A percentile compares a stretch with the other conserved stretches of the same genome.
These are phyloP conservation scores for Spiraea crenata DNA, from an alignment of 331 rosid species.

Conservation along the genomic window DNA sequence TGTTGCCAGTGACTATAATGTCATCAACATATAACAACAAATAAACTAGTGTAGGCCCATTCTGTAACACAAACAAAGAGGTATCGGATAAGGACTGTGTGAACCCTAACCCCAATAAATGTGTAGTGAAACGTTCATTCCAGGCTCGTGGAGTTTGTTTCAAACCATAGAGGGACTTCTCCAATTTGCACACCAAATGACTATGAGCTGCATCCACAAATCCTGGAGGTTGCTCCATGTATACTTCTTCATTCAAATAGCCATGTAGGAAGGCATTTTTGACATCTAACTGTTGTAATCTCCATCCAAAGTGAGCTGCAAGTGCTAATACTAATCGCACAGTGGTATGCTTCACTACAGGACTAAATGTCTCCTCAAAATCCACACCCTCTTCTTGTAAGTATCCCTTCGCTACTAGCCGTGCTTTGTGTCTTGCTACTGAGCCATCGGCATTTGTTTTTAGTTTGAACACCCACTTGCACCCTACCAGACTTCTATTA, in stretches of 20 bases:
- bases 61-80: not conserved
- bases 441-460: not conserved
- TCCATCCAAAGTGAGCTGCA: not conserved
- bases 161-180: not conserved
- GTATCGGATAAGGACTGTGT: not conserved
- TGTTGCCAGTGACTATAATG: too few species aligned
- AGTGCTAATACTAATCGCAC: not conserved
- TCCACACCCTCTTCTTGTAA: not conserved
- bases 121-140: not conserved
- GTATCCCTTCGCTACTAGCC: not conserved
- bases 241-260: not conserved
- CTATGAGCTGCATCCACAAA: not conserved
- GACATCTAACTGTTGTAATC: not conserved
- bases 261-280: not conserved
- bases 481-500: not conserved
- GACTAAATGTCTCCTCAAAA: not conserved
- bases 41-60: too few species aligned
- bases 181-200: not conserved
- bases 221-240: not conserved
- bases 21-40: not conserved
- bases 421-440: not conserved
- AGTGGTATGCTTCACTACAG: not conserved
- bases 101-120: not conserved
- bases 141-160: not conserved
- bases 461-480: not conserved